phyloP scores from a whole-genome alignment of 2,329 filamentous ascomycete genomes.

The Sclerotinia spermophila region DNA sequence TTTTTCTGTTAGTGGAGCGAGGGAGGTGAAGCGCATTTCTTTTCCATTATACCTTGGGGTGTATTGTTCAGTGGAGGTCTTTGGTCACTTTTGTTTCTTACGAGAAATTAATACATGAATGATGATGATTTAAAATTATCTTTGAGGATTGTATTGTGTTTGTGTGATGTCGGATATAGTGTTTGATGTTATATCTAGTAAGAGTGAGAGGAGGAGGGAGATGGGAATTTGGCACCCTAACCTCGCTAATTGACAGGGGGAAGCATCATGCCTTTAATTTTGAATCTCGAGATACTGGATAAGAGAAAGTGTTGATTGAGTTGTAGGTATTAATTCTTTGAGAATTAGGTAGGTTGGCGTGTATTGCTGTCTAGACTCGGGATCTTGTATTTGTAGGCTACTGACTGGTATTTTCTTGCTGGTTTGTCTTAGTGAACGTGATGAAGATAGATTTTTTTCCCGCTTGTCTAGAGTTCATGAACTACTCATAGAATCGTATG shows the following conservation, averaged over 20 bases:
- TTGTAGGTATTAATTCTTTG: no score
- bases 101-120: background rate
- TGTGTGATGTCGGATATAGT: background rate
- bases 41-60: constrained; percentile 4
- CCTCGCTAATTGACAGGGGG: no score
- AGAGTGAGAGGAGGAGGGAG: background rate
- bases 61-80: background rate
- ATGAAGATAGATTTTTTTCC: background rate
- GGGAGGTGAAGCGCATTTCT: background rate
- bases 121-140: background rate
- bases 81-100: background rate
- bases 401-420: no score
- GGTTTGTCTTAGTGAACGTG: background rate
- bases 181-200: background rate
- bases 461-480: background rate
- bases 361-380: no score
- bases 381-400: no score
- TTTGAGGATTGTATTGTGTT: background rate
- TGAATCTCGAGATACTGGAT: no score
- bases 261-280: no score
- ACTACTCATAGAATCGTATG: background rate
- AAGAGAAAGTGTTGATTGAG: no score
- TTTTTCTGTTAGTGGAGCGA: background rate
- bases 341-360: no score
- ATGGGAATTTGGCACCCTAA: background rate